Evolutionary conservation across 768 basidiomycete genomes (phyloP), one percentile per base, ranked within the genome.

Genomic region (Naganishia vaughanmartiniae): DNA sequence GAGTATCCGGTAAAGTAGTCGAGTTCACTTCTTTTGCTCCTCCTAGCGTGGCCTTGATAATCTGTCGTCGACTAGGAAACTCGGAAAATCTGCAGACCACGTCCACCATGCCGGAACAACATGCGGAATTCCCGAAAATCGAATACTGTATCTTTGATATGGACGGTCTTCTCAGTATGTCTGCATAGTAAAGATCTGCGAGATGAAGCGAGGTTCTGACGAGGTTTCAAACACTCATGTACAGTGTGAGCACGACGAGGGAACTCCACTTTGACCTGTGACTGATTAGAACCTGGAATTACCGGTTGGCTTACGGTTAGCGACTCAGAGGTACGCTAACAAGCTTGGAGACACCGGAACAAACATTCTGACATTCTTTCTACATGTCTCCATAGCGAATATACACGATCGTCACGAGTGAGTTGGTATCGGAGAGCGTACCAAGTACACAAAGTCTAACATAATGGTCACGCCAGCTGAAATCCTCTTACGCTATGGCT

Each of bases 61-160:
- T 15, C 45, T 46, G 15, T 17, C 21, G 15, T 46, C 21, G 34
- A 5, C 34, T 12, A 36, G 34, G 6, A 42, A 42, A 15, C 42
- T 51, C 24, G n/a, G 21, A 51, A 4, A 4, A n/a, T 4, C 21
- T 24, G 48, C 4, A 51, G 3, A n/a, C 24, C 12, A 7, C 33
- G 33, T 33, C 54, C 28, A 34, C 26, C 39, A 63, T 63, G 60
- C 46, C 60, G 30, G 39, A 63, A n/a, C 60, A 42, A n/a, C n/a
- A n/a, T n/a, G 34, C 24, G 30, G 39, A 63, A 45, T 69, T 69
- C 34, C 72, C 73, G 31, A 73, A 78, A 66, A 73, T 77, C 46
- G 78, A 81, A 54, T 81, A 81, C 74, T 74, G 67, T 71, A 77
- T 81, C 54, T 81, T 81, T 68, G 80, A 81, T 57, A 78, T 81